Conservation (phyloP, 148 eudicot species). For the Pouteria glomerata region DNA sequence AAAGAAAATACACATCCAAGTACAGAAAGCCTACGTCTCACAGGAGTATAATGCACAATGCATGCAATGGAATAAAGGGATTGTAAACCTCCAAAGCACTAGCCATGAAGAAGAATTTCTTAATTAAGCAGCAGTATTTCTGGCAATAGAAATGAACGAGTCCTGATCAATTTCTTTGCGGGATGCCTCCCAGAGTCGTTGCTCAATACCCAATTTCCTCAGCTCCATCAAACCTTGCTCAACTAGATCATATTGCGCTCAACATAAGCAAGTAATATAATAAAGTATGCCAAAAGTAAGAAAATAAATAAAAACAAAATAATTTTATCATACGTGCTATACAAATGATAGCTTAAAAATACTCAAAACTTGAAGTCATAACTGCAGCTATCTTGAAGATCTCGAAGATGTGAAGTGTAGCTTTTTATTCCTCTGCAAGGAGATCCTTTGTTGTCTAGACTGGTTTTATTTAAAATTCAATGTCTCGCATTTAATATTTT, state of each 20-base stretch:
- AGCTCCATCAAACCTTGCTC: constrained; percentile 81
- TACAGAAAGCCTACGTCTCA: neutral
- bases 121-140: neutral
- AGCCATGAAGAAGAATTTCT: neutral
- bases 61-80: neutral
- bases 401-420: no score
- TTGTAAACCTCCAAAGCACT: neutral
- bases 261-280: neutral
- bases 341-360: neutral
- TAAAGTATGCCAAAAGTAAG: neutral
- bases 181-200: constrained; percentile 66
- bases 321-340: no score
- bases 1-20: neutral
- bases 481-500: no score
- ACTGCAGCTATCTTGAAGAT: no score
- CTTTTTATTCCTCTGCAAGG: no score
- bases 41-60: neutral
- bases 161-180: constrained; percentile 41
- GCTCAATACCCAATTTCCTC: constrained; percentile 66
- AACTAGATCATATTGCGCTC: constrained; percentile 28
- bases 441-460: no score
- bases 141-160: constrained; percentile 4
- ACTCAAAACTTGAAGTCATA: no score
- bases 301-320: no score
- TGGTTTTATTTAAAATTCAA: no score